Evolutionary conservation across 441 rosid genomes (phyloP).

Genomic region (Adansonia madagascariensis): DNA sequence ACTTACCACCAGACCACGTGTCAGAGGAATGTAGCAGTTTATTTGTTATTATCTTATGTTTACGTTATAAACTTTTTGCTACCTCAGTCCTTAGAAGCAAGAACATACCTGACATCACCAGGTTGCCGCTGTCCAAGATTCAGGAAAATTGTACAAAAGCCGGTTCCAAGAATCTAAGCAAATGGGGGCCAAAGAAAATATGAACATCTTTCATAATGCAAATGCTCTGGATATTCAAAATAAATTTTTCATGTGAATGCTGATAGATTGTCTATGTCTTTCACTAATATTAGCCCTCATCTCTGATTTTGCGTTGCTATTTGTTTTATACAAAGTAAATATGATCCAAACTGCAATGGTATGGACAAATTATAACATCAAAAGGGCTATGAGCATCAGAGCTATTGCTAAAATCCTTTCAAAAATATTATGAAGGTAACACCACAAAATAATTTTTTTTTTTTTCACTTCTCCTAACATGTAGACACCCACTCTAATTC

Average conservation of each 20-base stretch:
- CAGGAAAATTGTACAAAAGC: conserved; percentile 70
- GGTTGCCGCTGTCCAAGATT: conserved; percentile 84
- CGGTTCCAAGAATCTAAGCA: conserved; percentile 81
- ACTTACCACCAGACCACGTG: neutral
- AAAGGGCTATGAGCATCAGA: neutral
- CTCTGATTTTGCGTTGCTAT: neutral
- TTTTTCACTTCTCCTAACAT: neutral
- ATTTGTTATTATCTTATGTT: neutral
- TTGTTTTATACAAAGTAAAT: neutral
- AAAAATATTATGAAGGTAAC: neutral
- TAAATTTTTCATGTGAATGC: neutral
- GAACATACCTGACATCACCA: conserved; percentile 77
- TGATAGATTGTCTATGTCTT: neutral
- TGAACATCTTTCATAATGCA: conserved; percentile 8
- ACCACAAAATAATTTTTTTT: neutral
- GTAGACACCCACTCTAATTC: neutral
- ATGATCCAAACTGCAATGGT: neutral
- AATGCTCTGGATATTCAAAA: conserved; percentile 2
- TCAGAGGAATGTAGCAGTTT: neutral
- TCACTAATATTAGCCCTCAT: conserved; percentile 4
- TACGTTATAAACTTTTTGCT: neutral
- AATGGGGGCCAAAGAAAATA: conserved; percentile 22
- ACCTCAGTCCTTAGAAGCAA: neutral
- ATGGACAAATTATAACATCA: conserved; percentile 1
- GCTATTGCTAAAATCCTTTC: neutral